phyloP scores from a whole-genome alignment of 352 stramenopile genomes.

The Paralagenidium karlingii region DNA sequence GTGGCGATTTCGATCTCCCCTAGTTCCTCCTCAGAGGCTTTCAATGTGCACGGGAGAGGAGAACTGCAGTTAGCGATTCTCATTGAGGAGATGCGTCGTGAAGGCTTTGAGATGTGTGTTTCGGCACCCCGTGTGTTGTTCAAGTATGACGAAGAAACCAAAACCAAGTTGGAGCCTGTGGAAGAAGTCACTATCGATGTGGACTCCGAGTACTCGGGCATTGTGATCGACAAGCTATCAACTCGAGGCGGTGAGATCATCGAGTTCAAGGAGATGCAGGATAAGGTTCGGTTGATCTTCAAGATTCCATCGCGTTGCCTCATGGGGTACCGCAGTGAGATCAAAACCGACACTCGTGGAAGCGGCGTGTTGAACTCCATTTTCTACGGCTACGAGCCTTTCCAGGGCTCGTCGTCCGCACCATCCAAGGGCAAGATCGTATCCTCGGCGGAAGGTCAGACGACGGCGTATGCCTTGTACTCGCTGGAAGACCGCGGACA shows the following conservation, averaged over 20 bases:
- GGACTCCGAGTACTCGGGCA: conserved; percentile 90
- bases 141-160: conserved; percentile 74
- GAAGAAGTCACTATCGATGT: conserved; percentile 95
- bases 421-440: conserved; percentile 81
- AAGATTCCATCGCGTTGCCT: conserved; percentile 93
- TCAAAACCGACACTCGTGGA: conserved; percentile 92
- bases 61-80: conserved; percentile 98
- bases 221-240: conserved; percentile 95
- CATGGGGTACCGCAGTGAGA: conserved; percentile 93
- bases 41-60: conserved; percentile 92
- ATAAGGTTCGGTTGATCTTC: conserved; percentile 92
- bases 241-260: conserved; percentile 89
- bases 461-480: conserved; percentile 88
- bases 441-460: conserved; percentile 48
- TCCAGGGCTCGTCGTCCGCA: conserved; percentile 46
- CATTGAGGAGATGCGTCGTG: conserved; percentile 97
- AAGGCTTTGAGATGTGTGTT: conserved; percentile 98
- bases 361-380: conserved; percentile 95
- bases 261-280: conserved; percentile 86
- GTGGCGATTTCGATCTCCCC: conserved; percentile 90
- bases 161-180: conserved; percentile 78
- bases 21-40: conserved; percentile 83
- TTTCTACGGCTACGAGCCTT: conserved; percentile 92
- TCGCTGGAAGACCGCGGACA: conserved; percentile 88
- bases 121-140: conserved; percentile 94